Evolutionary conservation across 495 filamentous ascomycete species (phyloP), one percentile per base, ranked within the genome.

Genomic region (Daldinia loculata): DNA sequence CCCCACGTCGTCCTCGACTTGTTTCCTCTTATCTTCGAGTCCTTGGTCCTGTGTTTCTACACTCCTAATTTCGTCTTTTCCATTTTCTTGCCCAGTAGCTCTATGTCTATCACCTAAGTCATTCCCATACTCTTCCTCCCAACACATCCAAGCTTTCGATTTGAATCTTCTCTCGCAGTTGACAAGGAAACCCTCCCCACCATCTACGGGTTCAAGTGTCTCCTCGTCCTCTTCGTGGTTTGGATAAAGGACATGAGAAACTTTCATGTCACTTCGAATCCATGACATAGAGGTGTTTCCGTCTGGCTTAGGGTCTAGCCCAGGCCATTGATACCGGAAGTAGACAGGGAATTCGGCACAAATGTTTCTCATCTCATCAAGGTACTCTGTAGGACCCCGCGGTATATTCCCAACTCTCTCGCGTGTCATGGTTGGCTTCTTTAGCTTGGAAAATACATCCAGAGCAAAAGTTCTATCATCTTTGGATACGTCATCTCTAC

Each of bases 241-340:
- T 24, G 43, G 43, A 24, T 48, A 48, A 22, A 48, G 19, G 17
- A 48, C 43, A 24, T 48, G 43, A 48, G 43, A 48, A 22, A 48
- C 43, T 48, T 48, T 48, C 43, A 48, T 48, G 43, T 48, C 43
- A 22, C 43, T 48, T 12, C 43, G 17, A 12, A 48, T 48, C 43
- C 43, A 48, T 24, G 43, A 22, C 43, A 48, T 48, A 5, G 43
- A 48, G 9, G 43, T 24, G 43, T 48, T 48, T 24, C 43, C 43
- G 19, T 24, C 19, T 48, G 43, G 43, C 19, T 48, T 48, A 22
- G 43, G 43, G 9, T 24, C 9, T 22, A 24, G 43, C 3, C 43
- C 43, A 48, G 43, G 17, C 43, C 43, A 48, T 48, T 48, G 43
- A 5, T 48, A 48, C 17, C 43, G 43, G 9, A 48, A 48, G 3